A percentile compares a stretch with the other conserved stretches of the same genome.
Evolutionary conservation across 176 grass and related monocot genomes (phyloP).

Genomic region (Poa annua): DNA sequence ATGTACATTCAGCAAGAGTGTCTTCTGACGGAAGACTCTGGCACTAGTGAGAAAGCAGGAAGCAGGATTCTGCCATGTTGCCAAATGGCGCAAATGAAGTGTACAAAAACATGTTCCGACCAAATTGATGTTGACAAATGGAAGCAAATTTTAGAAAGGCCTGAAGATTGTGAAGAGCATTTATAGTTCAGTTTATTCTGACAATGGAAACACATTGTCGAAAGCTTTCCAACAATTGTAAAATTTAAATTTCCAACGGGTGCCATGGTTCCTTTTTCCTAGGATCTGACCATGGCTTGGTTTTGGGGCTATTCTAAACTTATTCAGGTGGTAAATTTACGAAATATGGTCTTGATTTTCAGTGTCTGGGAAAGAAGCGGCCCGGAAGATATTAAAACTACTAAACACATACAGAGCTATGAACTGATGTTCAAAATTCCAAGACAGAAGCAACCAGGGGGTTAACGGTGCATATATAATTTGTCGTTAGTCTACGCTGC

Average conservation of each 20-base stretch:
- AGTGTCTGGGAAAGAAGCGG: not conserved
- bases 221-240: conserved; percentile 27
- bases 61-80: conserved; percentile 32
- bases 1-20: conserved; percentile 25
- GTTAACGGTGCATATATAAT: not conserved
- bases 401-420: not conserved
- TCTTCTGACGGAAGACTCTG: conserved; percentile 28
- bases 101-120: conserved; percentile 46
- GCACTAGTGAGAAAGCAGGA: conserved; percentile 14
- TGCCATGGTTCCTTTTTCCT: conserved; percentile 18
- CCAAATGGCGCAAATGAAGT: conserved; percentile 32
- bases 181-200: conserved; percentile 53
- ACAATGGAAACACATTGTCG: conserved; percentile 43
- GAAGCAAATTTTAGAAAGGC: conserved; percentile 42
- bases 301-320: not conserved
- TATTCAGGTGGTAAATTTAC: not conserved
- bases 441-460: not conserved
- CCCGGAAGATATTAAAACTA: not conserved
- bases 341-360: conserved; percentile 8
- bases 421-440: not conserved
- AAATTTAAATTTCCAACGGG: not conserved
- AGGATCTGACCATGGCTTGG: conserved; percentile 7
- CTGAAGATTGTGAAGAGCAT: conserved; percentile 51
- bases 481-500: not conserved
- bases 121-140: conserved; percentile 8